phyloP scores from a whole-genome alignment of 75 land plant genomes.

The Selaginella moellendorffii region DNA sequence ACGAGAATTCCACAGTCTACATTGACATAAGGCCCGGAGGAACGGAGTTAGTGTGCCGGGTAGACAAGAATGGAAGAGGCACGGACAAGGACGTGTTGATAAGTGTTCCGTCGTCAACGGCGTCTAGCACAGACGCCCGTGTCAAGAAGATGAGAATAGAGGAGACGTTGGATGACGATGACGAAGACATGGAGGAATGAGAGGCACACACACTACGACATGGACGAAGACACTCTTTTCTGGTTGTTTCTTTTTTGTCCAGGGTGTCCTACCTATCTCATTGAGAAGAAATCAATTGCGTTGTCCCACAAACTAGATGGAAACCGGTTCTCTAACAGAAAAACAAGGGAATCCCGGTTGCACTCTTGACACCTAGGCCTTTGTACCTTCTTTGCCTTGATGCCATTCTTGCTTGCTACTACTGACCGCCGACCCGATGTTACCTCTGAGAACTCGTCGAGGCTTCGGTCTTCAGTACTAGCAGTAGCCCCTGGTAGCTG shows the following conservation, averaged over 20 bases:
- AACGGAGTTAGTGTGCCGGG: conserved; percentile 32
- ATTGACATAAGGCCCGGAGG: conserved; percentile 48
- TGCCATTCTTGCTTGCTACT: conserved; percentile 10
- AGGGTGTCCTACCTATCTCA: background rate
- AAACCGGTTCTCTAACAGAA: conserved; percentile 52
- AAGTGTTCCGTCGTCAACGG: conserved; percentile 28
- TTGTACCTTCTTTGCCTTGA: conserved; percentile 5
- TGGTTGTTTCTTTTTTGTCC: background rate
- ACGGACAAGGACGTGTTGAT: conserved; percentile 66
- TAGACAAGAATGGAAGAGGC: conserved; percentile 76
- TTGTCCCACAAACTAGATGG: conserved; percentile 40
- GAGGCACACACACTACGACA: too few relatives aligned
- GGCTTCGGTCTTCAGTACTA: conserved; percentile 17
- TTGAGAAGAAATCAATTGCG: conserved; percentile 57
- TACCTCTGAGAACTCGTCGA: too few relatives aligned
- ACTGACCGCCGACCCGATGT: conserved; percentile 1
- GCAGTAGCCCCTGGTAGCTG: conserved; percentile 15
- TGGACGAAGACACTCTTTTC: too few relatives aligned
- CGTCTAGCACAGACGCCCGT: conserved; percentile 20
- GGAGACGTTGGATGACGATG: conserved; percentile 37
- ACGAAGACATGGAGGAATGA: conserved; percentile 40
- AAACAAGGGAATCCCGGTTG: conserved; percentile 19
- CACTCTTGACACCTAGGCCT: conserved; percentile 2
- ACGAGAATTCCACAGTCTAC: conserved; percentile 85
- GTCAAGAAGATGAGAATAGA: conserved; percentile 84